Evolutionary conservation across 805 yeast species (phyloP), one percentile per base, ranked within the genome.

Genomic region (Candida pini): DNA sequence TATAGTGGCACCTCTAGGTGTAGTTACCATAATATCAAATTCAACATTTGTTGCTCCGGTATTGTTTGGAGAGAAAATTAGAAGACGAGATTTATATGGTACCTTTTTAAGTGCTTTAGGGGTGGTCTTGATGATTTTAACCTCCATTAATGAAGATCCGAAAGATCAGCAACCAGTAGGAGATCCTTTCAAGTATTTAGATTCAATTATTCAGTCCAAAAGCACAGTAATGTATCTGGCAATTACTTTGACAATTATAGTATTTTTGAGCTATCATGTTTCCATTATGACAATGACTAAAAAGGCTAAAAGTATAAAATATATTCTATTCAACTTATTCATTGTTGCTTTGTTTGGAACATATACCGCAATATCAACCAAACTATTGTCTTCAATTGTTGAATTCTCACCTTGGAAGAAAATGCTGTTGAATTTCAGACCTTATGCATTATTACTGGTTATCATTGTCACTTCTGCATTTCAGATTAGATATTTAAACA

Each of bases 1-100:
- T 9, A 54, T 68, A 3, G 73, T 71, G 13, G 64, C 72, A 4
- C 73, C 76, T 0, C 39, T 71, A 21, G 76, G 76, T 4, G 73
- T 71, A 2, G 66, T 69, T 24, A 69, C 76, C 1, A 58, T 68
- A 15, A 56, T 71, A 1, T 61, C 74, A 3, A 71, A 71, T 40
- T 60, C 69, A 34, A 56, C 69, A 2, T 43, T 53, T 24, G 57
- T 71, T 16, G 76, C 76, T 0, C 76, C 76, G 0, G 51, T 70
- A 1, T 40, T 69, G 16, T 71, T 69, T 43, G 59, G 65, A 33
- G 71, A 66, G 39, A 48, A 48, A 4, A 51, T 67, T 10, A 42
- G 59, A 9, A 18, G 29, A 9, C 46, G 59, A 25, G 68, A 66
- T 21, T 28, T 66, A 2, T 12, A 48, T 2, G 77, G 76, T 0